Evolutionary conservation across 768 basidiomycete genomes (phyloP), one percentile per base, ranked within the genome.

Genomic region (Leccinum uliginosum): DNA sequence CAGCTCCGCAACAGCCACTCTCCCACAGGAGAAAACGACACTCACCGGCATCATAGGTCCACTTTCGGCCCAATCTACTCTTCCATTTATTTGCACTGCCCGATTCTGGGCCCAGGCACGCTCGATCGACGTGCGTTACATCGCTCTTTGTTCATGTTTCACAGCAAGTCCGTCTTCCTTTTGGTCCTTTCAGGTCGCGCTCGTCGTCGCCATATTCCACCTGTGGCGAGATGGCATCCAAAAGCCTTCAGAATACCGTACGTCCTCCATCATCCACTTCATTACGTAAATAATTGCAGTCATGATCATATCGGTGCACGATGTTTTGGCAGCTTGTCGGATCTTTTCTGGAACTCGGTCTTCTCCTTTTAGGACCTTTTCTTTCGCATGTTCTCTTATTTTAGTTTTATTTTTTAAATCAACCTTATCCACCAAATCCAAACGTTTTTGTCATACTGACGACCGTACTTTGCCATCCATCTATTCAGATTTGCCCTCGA

Each of bases 211-310:
- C 81, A 27, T 89, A 89, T 67, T 78, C 82, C 53, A 72, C 76
- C 56, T 91, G 91, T 91, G 88, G 89, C 30, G 86, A 89, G 54
- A 72, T 85, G 45, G 92, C 91, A 12, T 73, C 74, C 60, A 83
- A 83, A 91, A 62, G 73, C 75, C 12, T 89, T 87, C 71, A 83
- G 86, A 74, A 82, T 81, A 71, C 91, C 94, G 93, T 96, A 76
- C 73, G 92, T 89, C 60, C 64, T n/a, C 67, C 32, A 3, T 4
- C 67, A 64, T 71, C 54, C 59, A 63, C 57, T 38, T 57, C 44
- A 66, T 67, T 71, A 70, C 68, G 65, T 72, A 76, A 72, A 51
- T 9, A 7, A 4, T 61, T 59, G 61, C 50, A 27, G 44, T 59
- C 54, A n/a, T n/a, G n/a, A 56, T 61, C 62, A 58, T 61, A 23